phyloP scores from a whole-genome alignment of 495 filamentous ascomycete genomes.

The Delitschia confertaspora region DNA sequence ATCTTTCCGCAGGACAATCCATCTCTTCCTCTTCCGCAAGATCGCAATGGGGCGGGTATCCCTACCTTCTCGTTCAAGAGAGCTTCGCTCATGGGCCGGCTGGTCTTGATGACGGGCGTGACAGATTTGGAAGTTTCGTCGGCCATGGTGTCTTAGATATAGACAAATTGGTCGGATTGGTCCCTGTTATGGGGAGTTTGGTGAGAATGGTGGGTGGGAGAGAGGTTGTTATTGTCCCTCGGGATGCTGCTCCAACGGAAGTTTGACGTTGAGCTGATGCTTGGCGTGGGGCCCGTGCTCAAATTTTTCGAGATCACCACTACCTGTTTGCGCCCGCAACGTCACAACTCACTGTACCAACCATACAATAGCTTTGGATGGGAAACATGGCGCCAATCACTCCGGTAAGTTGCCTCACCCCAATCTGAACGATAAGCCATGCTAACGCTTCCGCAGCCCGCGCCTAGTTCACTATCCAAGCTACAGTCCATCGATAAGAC shows the following conservation, averaged over 20 bases:
- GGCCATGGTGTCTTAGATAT: slow-evolving; percentile 41
- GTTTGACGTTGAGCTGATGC: slow-evolving; percentile 6
- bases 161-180: slow-evolving; percentile 12
- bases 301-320: slow-evolving; percentile 6
- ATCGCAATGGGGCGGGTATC: too few relatives aligned
- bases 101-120: slow-evolving; percentile 42
- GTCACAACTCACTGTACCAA: background rate
- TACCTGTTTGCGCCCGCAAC: background rate
- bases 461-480: slow-evolving; percentile 1
- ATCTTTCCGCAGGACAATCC: too few relatives aligned
- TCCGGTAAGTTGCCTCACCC: background rate
- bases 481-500: slow-evolving; percentile 23
- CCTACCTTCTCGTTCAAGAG: slow-evolving; percentile 91
- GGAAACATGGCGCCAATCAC: slow-evolving; percentile 4
- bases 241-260: slow-evolving; percentile 11
- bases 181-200: background rate
- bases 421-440: background rate
- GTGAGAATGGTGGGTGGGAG: background rate
- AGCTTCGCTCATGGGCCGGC: slow-evolving; percentile 82
- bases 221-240: background rate
- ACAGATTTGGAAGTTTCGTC: slow-evolving; percentile 45
- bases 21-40: too few relatives aligned
- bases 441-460: too few relatives aligned
- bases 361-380: background rate
- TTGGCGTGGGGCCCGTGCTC: slow-evolving; percentile 12